phyloP scores from a whole-genome alignment of 1,284 basidiomycete genomes.

The Gomphus bonarii region DNA sequence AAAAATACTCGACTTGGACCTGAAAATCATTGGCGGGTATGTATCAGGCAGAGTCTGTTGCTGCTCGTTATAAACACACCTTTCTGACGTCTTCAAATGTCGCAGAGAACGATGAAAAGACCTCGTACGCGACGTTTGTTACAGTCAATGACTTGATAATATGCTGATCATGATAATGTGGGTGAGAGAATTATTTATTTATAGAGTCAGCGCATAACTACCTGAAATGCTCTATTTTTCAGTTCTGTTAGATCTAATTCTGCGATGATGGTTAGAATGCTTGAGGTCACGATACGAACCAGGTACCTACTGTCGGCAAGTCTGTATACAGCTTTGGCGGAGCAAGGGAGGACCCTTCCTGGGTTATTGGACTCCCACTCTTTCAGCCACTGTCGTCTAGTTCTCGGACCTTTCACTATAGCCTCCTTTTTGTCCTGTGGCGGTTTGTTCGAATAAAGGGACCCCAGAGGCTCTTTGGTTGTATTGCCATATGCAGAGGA shows the following conservation, averaged over 20 bases:
- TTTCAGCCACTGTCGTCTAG: constrained; percentile 54
- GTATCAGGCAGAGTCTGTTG: neutral
- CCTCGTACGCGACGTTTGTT: constrained; percentile 77
- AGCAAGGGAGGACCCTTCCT: constrained; percentile 65
- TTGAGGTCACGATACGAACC: neutral
- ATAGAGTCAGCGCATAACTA: constrained; percentile 18
- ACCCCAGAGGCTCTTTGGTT: neutral
- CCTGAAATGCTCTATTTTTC: constrained; percentile 59
- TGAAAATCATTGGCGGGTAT: constrained; percentile 19
- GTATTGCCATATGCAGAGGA: neutral
- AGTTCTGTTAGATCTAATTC: constrained; percentile 62
- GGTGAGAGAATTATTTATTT: constrained; percentile 8
- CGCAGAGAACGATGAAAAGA: constrained; percentile 77
- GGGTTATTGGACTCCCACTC: constrained; percentile 51
- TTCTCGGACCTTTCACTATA: constrained; percentile 20
- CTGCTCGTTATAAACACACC: constrained; percentile 25
- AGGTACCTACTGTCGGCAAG: constrained; percentile 65
- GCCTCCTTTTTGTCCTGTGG: constrained; percentile 9
- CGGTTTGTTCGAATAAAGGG: neutral
- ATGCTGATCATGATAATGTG: constrained; percentile 34
- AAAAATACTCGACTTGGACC: constrained; percentile 70
- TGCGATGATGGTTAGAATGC: constrained; percentile 16
- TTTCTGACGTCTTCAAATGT: constrained; percentile 78
- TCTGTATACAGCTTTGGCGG: constrained; percentile 81
- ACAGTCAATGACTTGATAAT: constrained; percentile 68